Evolutionary conservation across 2,329 filamentous ascomycete species (phyloP).

Genomic region (Dothidotthia symphoricarpi): DNA sequence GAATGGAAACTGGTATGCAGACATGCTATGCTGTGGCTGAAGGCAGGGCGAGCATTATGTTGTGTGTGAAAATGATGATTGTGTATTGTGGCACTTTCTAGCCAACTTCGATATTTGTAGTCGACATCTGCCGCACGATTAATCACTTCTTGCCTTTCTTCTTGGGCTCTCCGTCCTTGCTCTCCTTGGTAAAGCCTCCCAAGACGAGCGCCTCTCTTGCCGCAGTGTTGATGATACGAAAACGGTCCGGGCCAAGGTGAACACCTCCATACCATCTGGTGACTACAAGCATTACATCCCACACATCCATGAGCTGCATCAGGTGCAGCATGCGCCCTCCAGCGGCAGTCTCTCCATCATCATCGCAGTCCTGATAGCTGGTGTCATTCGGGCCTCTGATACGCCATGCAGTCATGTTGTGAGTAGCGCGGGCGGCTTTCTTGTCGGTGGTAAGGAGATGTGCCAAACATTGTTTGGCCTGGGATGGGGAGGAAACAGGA

Average conservation of each 20-base stretch:
- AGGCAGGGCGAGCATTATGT: too few relatives aligned
- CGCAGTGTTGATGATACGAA: constrained; percentile 83
- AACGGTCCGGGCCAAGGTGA: constrained; percentile 82
- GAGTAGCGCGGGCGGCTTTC: constrained; percentile 80
- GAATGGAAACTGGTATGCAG: too few relatives aligned
- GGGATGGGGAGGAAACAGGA: constrained; percentile 63
- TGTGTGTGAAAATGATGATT: too few relatives aligned
- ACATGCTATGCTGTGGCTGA: too few relatives aligned
- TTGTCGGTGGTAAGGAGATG: constrained; percentile 80
- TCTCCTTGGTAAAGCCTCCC: constrained; percentile 66
- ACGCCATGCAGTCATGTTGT: constrained; percentile 95
- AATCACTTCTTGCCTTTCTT: constrained; percentile 36
- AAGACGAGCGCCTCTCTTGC: constrained; percentile 81
- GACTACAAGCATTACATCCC: constrained; percentile 90
- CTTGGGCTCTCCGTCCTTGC: constrained; percentile 33
- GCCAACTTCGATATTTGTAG: too few relatives aligned
- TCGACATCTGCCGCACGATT: too few relatives aligned
- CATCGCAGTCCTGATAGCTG: constrained; percentile 85
- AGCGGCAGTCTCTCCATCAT: constrained; percentile 93
- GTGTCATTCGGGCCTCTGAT: constrained; percentile 61
- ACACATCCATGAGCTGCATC: constrained; percentile 92
- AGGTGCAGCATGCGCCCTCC: constrained; percentile 82
- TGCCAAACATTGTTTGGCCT: constrained; percentile 69
- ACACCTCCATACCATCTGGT: constrained; percentile 94
- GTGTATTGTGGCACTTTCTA: too few relatives aligned